These are phyloP conservation scores for Chlamydomonas eustigma DNA, from an alignment of 139 green algal species.

Conservation along the genomic window DNA sequence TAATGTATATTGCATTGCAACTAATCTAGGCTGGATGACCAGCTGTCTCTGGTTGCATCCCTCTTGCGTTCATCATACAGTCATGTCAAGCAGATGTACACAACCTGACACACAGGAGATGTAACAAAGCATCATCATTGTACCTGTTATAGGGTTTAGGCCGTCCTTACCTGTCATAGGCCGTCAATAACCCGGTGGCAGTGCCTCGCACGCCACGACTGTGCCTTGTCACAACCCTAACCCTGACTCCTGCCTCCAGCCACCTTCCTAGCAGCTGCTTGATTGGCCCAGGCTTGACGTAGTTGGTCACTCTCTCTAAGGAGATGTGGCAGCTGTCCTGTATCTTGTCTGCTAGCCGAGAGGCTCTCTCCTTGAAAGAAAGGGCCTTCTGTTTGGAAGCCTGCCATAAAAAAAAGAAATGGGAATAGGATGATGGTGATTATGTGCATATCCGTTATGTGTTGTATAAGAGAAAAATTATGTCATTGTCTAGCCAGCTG, in stretches of 20 bases:
- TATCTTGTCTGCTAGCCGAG: slow-evolving; percentile 3
- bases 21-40: too few species aligned
- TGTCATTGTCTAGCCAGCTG: too few species aligned
- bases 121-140: too few species aligned
- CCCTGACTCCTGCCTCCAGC: slow-evolving; percentile 1
- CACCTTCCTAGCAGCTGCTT: slow-evolving; percentile 5
- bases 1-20: too few species aligned
- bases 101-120: too few species aligned
- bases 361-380: slow-evolving; percentile 9
- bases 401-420: background rate
- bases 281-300: slow-evolving; percentile 1
- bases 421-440: background rate
- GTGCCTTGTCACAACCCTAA: slow-evolving; percentile 69
- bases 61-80: too few species aligned
- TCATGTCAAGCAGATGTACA: too few species aligned
- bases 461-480: too few species aligned
- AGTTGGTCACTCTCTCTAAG: background rate
- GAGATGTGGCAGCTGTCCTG: slow-evolving; percentile 16
- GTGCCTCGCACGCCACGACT: slow-evolving; percentile 53
- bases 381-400: slow-evolving; percentile 4
- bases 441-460: background rate
- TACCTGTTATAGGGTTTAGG: too few species aligned
- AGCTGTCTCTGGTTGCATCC: too few species aligned
- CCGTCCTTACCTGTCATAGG: slow-evolving; percentile 69
- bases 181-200: slow-evolving; percentile 44